Base-by-base conservation (phyloP, 148 eudicot species). In the Amaranthus hypochondriacus region DNA sequence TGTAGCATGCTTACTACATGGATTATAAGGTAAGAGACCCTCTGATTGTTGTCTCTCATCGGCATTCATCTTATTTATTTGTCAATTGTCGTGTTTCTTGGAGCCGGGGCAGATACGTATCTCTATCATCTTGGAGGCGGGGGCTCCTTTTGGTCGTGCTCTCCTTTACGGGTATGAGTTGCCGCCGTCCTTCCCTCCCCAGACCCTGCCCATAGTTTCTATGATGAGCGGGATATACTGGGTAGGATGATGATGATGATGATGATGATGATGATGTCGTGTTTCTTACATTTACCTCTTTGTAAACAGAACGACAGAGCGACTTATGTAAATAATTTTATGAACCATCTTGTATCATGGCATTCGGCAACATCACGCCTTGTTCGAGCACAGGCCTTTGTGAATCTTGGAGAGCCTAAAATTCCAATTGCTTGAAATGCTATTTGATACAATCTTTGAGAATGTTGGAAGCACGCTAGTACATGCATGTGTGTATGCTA, bases 1-100 rank as follows among this genome's bases (percentile, higher is more conserved):
- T 85, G 87, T 96, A 94, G 97, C 98, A 94, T 87, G 92, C 98
- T 73, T 94, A 94, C 80, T 94, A 91, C 81, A 79, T 94, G 91
- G 98, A 94, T 82, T 86, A 88, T 76, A 82, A 88, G 92, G 98
- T 93, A 68, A 43, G 76, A 42, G n/a, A 9, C 56, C 57, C 11
- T 62, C 1, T 62, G 4, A 55, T 47, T 7, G 13, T 7, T 52
- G 9, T 12, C 48, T 6, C 49, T 69, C 56, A 1, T n/a, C 7
- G 52, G 4, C 56, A 43, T 28, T 62, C 55, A 15, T 28, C 9
- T 55, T n/a, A 14, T 52, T 28, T 28, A 28, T 28, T 28, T 28
- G 39, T 28, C 39, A 62, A 5, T 46, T 12, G n/a, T n/a, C n/a
- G n/a, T n/a, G n/a, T n/a, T n/a, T n/a, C n/a, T n/a, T n/a, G n/a